These are phyloP conservation scores for Russula virescens DNA, from an alignment of 768 basidiomycete species.

Conservation along the genomic window DNA sequence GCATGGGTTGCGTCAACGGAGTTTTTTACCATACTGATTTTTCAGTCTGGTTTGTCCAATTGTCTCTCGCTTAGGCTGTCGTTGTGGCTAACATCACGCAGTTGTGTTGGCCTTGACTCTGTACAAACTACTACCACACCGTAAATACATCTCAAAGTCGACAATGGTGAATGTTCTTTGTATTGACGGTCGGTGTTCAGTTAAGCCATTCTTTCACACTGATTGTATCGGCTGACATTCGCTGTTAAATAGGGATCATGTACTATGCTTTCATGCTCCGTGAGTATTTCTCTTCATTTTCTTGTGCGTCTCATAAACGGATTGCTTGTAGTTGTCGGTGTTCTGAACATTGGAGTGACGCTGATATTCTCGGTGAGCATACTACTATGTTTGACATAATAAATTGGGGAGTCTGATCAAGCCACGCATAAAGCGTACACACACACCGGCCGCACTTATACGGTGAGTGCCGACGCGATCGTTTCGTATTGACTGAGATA, in stretches of 20 bases:
- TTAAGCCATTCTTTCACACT: no score
- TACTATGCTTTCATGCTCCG: conserved; percentile 22
- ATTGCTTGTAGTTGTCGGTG: conserved; percentile 2
- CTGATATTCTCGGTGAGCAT: conserved; percentile 11
- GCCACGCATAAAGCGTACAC: not conserved
- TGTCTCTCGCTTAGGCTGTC: not conserved
- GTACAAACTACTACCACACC: conserved; percentile 10
- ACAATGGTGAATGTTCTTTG: conserved; percentile 16
- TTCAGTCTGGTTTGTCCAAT: conserved; percentile 13
- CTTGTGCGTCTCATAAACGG: not conserved
- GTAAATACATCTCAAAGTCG: not conserved
- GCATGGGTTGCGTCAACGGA: not conserved
- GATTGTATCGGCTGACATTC: not conserved
- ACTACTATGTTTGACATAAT: no score
- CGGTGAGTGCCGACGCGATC: not conserved
- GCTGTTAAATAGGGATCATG: conserved; percentile 11
- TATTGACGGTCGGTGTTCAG: conserved; percentile 9
- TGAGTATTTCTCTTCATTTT: not conserved
- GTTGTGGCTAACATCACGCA: not conserved
- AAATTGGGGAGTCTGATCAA: not conserved
- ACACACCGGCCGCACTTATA: not conserved
- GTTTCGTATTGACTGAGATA: not conserved
- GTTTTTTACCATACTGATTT: conserved; percentile 6
- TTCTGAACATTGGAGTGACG: conserved; percentile 13
- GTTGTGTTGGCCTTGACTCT: conserved; percentile 15